These are phyloP conservation scores for Trichomonascaceae sp. DNA, from an alignment of 1,139 yeast genomes.

Conservation along the genomic window DNA sequence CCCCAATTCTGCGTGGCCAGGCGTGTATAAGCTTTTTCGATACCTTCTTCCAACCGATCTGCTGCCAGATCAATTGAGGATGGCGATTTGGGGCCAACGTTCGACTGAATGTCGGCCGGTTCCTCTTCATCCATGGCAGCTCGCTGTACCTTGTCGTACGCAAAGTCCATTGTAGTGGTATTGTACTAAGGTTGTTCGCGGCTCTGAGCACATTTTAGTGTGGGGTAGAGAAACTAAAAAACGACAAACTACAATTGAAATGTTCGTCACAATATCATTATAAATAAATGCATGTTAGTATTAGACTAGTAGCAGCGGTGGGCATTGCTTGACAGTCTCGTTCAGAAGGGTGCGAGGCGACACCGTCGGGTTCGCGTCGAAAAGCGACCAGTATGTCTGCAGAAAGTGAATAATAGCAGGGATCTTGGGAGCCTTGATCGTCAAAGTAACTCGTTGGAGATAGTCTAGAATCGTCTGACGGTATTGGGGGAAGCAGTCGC, in stretches of 20 bases:
- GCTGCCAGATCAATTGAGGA: conserved; percentile 22
- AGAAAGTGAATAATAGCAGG: neutral
- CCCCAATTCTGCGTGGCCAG: conserved; percentile 28
- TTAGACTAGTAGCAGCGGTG: neutral
- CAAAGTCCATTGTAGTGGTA: conserved; percentile 14
- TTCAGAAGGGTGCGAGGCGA: neutral
- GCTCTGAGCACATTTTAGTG: too few relatives aligned
- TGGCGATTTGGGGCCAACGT: conserved; percentile 5
- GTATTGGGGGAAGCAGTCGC: conserved; percentile 5
- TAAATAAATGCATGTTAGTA: neutral
- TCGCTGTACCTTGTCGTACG: conserved; percentile 15
- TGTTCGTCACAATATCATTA: neutral
- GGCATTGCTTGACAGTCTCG: neutral
- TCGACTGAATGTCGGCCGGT: conserved; percentile 4
- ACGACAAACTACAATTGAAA: too few relatives aligned
- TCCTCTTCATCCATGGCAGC: conserved; percentile 4
- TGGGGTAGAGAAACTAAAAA: too few relatives aligned
- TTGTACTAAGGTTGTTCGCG: too few relatives aligned
- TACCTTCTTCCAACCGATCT: conserved; percentile 37
- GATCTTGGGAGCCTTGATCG: neutral
- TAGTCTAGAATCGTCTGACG: neutral
- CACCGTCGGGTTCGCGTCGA: neutral
- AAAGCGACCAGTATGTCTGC: neutral
- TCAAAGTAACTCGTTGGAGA: neutral
- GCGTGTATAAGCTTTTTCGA: conserved; percentile 37